A percentile compares a stretch with the other conserved stretches of the same genome.
These are phyloP conservation scores for Hymenotorrendiella dingleyae DNA, from an alignment of 2,329 filamentous ascomycete species.

Conservation along the genomic window DNA sequence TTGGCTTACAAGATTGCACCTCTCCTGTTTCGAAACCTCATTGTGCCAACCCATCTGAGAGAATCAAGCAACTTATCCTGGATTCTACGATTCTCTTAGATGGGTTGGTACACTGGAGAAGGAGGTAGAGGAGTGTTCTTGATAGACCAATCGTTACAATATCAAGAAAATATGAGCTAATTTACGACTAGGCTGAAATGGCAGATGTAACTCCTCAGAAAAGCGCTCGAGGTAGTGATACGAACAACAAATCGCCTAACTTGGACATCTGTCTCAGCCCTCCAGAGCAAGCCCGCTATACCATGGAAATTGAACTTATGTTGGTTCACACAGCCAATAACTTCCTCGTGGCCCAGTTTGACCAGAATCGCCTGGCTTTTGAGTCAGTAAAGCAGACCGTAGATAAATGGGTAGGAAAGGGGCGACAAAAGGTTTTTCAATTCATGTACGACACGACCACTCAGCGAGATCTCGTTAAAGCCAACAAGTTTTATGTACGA, in stretches of 20 bases:
- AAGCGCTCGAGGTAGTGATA: constrained; percentile 4
- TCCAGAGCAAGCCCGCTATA: constrained; percentile 26
- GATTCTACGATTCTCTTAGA: too few species aligned
- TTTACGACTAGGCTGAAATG: constrained; percentile 25
- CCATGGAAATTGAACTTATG: constrained; percentile 30
- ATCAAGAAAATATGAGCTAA: background rate
- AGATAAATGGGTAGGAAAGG: constrained; percentile 37
- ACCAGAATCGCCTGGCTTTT: constrained; percentile 24
- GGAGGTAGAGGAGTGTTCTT: too few species aligned
- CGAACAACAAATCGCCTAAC: constrained; percentile 15
- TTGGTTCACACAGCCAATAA: constrained; percentile 27
- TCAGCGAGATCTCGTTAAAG: constrained; percentile 41
- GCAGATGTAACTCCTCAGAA: constrained; percentile 22
- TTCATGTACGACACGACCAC: constrained; percentile 47
- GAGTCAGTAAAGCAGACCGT: constrained; percentile 28
- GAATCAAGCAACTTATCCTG: too few species aligned
- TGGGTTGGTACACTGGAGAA: too few species aligned
- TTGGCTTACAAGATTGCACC: too few species aligned
- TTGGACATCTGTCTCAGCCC: constrained; percentile 24
- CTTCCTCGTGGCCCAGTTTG: constrained; percentile 31
- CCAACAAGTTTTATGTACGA: constrained; percentile 38
- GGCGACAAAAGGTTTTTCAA: constrained; percentile 41
- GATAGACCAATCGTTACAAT: too few species aligned
- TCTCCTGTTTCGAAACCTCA: too few species aligned
- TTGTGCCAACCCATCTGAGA: too few species aligned